Evolutionary conservation across 306 rosid genomes (phyloP).

Genomic region (Spatholobus suberectus): DNA sequence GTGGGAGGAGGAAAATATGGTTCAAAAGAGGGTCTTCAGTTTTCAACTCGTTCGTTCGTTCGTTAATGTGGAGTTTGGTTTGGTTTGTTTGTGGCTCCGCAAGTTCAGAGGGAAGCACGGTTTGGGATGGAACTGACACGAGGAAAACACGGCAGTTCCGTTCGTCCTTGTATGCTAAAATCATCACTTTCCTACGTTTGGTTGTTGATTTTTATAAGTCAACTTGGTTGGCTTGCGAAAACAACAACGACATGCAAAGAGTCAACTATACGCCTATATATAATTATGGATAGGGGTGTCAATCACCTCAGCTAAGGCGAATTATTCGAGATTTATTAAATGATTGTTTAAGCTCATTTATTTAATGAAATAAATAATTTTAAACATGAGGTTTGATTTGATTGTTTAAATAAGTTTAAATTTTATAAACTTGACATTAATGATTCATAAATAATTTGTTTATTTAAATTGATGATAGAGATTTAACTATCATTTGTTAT

Average conservation of each 20-base stretch:
- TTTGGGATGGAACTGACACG: background rate
- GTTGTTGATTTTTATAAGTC: background rate
- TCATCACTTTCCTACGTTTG: background rate
- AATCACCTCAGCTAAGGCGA: too few relatives aligned
- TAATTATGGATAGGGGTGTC: too few relatives aligned
- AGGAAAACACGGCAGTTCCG: slow-evolving; percentile 33
- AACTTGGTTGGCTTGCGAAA: slow-evolving; percentile 4
- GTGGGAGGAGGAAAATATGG: background rate
- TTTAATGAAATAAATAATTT: too few relatives aligned
- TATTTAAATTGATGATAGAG: too few relatives aligned
- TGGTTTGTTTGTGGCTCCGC: slow-evolving; percentile 38
- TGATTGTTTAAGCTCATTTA: too few relatives aligned
- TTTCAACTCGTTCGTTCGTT: background rate
- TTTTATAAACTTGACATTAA: too few relatives aligned
- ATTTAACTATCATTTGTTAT: too few relatives aligned
- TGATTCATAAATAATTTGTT: too few relatives aligned
- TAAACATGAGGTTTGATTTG: too few relatives aligned
- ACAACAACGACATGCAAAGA: background rate
- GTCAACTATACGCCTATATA: background rate
- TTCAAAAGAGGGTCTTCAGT: background rate
- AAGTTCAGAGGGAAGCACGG: slow-evolving; percentile 50
- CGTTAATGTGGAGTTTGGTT: background rate
- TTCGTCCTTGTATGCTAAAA: background rate
- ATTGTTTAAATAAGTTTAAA: too few relatives aligned
- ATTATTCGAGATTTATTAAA: too few relatives aligned